A percentile compares a stretch with the other conserved stretches of the same genome.
Evolutionary conservation across 768 basidiomycete genomes (phyloP).

Genomic region (Strobilomyces dryophilus): DNA sequence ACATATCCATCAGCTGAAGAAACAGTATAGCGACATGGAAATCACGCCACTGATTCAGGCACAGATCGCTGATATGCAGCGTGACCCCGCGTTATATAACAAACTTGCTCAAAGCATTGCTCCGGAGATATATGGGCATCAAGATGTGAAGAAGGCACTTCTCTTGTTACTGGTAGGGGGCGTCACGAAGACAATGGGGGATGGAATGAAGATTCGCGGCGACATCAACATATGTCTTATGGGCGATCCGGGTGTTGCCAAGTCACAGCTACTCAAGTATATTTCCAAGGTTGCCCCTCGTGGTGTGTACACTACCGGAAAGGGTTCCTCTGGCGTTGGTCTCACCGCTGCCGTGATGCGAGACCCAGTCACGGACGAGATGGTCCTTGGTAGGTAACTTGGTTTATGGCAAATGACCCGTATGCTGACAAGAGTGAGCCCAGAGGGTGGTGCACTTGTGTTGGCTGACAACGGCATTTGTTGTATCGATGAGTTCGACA

Average conservation of each 20-base stretch:
- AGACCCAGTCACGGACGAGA: slow-evolving; percentile 98
- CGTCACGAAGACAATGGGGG: slow-evolving; percentile 90
- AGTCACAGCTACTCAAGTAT: slow-evolving; percentile 95
- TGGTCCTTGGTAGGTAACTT: slow-evolving; percentile 82
- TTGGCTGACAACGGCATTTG: slow-evolving; percentile 99
- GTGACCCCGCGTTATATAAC: slow-evolving; percentile 78
- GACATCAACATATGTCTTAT: slow-evolving; percentile 97
- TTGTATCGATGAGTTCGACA: slow-evolving; percentile 99
- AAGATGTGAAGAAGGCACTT: slow-evolving; percentile 96
- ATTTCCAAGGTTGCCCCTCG: slow-evolving; percentile 98
- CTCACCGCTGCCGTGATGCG: slow-evolving; percentile 98
- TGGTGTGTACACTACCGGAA: slow-evolving; percentile 97
- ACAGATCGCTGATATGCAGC: slow-evolving; percentile 61
- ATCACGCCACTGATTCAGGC: slow-evolving; percentile 77
- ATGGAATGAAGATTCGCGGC: slow-evolving; percentile 98
- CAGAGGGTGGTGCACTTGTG: slow-evolving; percentile 99
- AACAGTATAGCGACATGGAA: slow-evolving; percentile 95
- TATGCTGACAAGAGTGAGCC: slow-evolving; percentile 9
- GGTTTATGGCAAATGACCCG: background rate
- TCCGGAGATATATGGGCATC: slow-evolving; percentile 97
- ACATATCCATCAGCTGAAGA: slow-evolving; percentile 91
- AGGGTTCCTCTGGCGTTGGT: slow-evolving; percentile 98
- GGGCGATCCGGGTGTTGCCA: slow-evolving; percentile 99
- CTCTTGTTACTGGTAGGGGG: slow-evolving; percentile 91
- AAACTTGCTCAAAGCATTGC: slow-evolving; percentile 92